Conservation (phyloP, 306 rosid species). For the Castanea mollissima region DNA sequence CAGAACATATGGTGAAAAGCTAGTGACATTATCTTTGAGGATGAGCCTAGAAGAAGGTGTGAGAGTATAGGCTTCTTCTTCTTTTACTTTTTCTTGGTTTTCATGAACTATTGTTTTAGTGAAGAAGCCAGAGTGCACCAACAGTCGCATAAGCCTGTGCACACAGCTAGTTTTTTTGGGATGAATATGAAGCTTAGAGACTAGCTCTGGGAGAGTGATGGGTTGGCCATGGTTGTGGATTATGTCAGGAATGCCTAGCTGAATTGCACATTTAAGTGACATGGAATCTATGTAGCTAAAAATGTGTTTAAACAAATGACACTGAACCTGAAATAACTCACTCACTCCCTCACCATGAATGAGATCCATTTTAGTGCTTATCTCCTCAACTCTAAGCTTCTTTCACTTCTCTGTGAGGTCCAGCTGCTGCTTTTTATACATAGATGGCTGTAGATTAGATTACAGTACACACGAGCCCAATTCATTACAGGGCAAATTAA, state of each 20-base stretch:
- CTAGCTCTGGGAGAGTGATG: slow-evolving; percentile 40
- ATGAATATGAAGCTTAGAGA: slow-evolving; percentile 36
- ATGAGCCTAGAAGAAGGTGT: slow-evolving; percentile 50
- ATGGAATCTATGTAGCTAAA: slow-evolving; percentile 33
- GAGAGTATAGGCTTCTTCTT: slow-evolving; percentile 33
- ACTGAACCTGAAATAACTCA: slow-evolving; percentile 21
- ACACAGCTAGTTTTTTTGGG: slow-evolving; percentile 17
- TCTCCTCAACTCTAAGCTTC: background rate
- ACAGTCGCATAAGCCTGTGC: slow-evolving; percentile 31
- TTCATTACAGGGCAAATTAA: no score
- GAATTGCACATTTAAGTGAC: slow-evolving; percentile 39
- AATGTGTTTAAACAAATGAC: slow-evolving; percentile 29
- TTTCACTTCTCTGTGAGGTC: background rate
- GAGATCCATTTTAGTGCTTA: background rate
- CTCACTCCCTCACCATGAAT: background rate
- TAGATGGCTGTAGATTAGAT: background rate
- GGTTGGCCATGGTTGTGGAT: slow-evolving; percentile 38
- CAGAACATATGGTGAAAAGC: background rate
- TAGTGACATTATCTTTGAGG: slow-evolving; percentile 17
- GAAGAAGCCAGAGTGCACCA: slow-evolving; percentile 46
- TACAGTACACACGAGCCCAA: no score
- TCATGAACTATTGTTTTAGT: slow-evolving; percentile 7
- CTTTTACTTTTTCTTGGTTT: background rate
- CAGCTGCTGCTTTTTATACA: background rate
- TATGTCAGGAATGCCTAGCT: slow-evolving; percentile 26